A percentile compares a stretch with the other conserved stretches of the same genome.
Conservation (phyloP, 2,329 filamentous ascomycete genomes). For the Hortaea werneckii region DNA sequence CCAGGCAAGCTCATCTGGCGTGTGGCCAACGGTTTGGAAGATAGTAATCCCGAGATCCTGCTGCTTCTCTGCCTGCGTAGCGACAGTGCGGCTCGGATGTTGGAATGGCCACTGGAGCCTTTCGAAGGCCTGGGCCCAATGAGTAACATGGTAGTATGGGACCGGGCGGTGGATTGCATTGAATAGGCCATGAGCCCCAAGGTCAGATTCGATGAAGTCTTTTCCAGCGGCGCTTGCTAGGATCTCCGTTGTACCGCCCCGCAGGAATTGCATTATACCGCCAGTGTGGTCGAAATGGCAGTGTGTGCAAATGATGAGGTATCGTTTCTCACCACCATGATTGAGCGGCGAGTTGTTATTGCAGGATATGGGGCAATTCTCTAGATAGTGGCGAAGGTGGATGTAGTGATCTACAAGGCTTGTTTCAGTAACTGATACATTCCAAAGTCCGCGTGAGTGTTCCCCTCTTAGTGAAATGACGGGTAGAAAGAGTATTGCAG, state of each 20-base stretch:
- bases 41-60: conserved; percentile 31
- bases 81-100: not conserved
- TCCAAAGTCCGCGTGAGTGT: too few relatives aligned
- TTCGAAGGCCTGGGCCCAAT: conserved; percentile 33
- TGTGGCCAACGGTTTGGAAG: conserved; percentile 39
- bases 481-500: too few relatives aligned
- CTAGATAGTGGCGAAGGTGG: conserved; percentile 33
- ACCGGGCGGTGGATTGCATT: conserved; percentile 26
- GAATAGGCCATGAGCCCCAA: conserved; percentile 33
- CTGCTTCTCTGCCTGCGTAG: not conserved
- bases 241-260: conserved; percentile 17
- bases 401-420: conserved; percentile 13
- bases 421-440: too few relatives aligned
- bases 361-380: conserved; percentile 28
- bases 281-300: conserved; percentile 38
- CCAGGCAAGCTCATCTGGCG: conserved; percentile 36
- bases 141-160: conserved; percentile 32
- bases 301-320: conserved; percentile 37
- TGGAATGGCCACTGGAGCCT: conserved; percentile 17
- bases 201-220: conserved; percentile 31
- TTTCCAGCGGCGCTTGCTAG: conserved; percentile 28
- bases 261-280: conserved; percentile 28
- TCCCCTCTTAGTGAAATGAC: too few relatives aligned
- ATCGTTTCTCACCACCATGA: conserved; percentile 19
- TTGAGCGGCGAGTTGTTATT: conserved; percentile 31